A percentile compares a stretch with the other conserved stretches of the same genome.
Conservation (phyloP, 1,284 basidiomycete species). For the Fomitiporia mediterranea region DNA sequence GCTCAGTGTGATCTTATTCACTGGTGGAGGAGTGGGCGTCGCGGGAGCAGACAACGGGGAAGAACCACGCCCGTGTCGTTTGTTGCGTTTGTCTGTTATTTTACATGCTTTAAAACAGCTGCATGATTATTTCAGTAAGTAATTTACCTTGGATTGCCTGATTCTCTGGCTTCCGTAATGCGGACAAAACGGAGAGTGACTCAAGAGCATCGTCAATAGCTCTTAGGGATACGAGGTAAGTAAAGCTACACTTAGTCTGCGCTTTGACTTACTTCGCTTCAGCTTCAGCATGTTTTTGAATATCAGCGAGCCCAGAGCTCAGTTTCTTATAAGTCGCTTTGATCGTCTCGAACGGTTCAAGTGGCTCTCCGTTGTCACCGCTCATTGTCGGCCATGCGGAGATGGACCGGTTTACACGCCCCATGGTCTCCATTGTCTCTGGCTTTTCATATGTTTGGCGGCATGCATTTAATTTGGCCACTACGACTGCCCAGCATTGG, state of each 20-base stretch:
- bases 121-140: neutral
- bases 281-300: slow-evolving; percentile 52
- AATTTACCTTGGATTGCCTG: slow-evolving; percentile 46
- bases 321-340: slow-evolving; percentile 62
- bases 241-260: no score
- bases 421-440: slow-evolving; percentile 52
- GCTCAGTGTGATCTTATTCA: slow-evolving; percentile 38
- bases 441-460: slow-evolving; percentile 49
- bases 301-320: slow-evolving; percentile 52
- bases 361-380: slow-evolving; percentile 56
- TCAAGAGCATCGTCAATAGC: slow-evolving; percentile 69
- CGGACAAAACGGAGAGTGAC: slow-evolving; percentile 61
- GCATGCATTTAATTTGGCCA: slow-evolving; percentile 49
- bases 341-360: slow-evolving; percentile 61
- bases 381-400: slow-evolving; percentile 52
- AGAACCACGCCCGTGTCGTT: slow-evolving; percentile 63
- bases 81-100: slow-evolving; percentile 61
- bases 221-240: slow-evolving; percentile 33
- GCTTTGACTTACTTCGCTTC: slow-evolving; percentile 53
- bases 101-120: neutral
- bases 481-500: slow-evolving; percentile 63
- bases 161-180: slow-evolving; percentile 59
- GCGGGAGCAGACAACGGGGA: slow-evolving; percentile 50
- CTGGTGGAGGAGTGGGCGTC: slow-evolving; percentile 37
- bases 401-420: slow-evolving; percentile 66